A percentile compares a stretch with the other conserved stretches of the same genome.
phyloP scores from a whole-genome alignment of 257 asterid species.

The Solanum megistacrolobum region DNA sequence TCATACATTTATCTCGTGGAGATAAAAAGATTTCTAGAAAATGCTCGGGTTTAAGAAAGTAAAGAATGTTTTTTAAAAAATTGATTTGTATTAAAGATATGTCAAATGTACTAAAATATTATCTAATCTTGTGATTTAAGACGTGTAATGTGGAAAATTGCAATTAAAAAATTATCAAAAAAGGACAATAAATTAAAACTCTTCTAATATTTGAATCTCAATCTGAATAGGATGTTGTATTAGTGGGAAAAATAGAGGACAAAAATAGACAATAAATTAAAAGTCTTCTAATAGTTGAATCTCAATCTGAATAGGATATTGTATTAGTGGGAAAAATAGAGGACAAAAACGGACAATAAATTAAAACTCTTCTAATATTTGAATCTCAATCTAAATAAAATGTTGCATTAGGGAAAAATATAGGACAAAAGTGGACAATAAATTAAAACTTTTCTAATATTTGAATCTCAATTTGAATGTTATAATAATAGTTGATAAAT shows the following conservation, averaged over 20 bases:
- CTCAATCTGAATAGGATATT: neutral
- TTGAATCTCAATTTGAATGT: neutral
- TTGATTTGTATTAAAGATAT: neutral
- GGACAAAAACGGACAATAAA: no score
- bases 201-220: no score
- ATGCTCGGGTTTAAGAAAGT: neutral
- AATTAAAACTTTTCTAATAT: neutral
- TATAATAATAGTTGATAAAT: neutral
- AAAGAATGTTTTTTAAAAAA: neutral
- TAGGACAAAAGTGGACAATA: neutral
- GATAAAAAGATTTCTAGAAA: neutral
- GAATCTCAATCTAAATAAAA: no score
- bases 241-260: no score
- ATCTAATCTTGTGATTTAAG: neutral
- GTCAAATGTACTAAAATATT: neutral
- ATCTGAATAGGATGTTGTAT: no score
- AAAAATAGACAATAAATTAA: no score
- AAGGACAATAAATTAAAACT: neutral
- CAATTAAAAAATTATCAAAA: neutral
- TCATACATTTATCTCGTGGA: neutral
- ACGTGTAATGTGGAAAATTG: neutral
- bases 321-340: no score
- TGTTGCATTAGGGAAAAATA: no score
- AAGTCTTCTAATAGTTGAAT: no score
- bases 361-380: no score